Conservation (phyloP, 345 rosid species). For the Aurinia saxatilis region DNA sequence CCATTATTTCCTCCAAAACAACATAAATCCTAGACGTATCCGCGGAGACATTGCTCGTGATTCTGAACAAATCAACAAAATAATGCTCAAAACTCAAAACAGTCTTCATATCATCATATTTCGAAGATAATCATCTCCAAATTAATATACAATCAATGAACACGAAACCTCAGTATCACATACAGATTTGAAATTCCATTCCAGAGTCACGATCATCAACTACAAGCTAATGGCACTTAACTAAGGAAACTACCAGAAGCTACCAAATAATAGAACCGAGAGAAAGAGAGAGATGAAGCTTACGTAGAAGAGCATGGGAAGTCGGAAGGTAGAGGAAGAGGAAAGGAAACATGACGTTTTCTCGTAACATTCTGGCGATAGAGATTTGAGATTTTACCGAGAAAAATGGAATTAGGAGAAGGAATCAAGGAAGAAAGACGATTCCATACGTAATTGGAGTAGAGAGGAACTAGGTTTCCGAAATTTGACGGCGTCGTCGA, state of each 20-base stretch:
- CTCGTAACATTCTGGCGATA: conserved; percentile 37
- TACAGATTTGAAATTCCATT: not conserved
- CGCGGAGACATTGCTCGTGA: conserved; percentile 30
- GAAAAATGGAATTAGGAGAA: conserved; percentile 29
- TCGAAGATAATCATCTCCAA: not conserved
- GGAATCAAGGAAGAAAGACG: conserved; percentile 40
- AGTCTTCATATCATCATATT: not conserved
- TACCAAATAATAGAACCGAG: not conserved
- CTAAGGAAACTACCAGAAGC: not conserved
- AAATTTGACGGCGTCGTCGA: conserved; percentile 15
- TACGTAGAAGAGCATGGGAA: conserved; percentile 42
- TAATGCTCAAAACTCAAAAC: conserved; percentile 20
- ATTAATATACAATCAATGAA: not conserved
- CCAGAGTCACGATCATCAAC: conserved; percentile 3
- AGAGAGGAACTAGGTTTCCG: conserved; percentile 39
- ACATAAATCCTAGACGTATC: conserved; percentile 40
- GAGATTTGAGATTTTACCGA: conserved; percentile 46
- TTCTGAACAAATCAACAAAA: conserved; percentile 9
- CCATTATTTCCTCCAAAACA: conserved; percentile 69
- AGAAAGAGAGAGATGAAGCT: conserved; percentile 20
- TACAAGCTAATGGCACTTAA: not conserved
- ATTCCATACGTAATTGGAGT: conserved; percentile 46
- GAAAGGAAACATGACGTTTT: conserved; percentile 54
- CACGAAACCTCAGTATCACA: not conserved
- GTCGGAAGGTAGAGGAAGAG: conserved; percentile 63